Percentiles rank a stretch among this genome's conserved stretches.
phyloP scores from a whole-genome alignment of 768 basidiomycete genomes.

The Podaxis mareebaensis region DNA sequence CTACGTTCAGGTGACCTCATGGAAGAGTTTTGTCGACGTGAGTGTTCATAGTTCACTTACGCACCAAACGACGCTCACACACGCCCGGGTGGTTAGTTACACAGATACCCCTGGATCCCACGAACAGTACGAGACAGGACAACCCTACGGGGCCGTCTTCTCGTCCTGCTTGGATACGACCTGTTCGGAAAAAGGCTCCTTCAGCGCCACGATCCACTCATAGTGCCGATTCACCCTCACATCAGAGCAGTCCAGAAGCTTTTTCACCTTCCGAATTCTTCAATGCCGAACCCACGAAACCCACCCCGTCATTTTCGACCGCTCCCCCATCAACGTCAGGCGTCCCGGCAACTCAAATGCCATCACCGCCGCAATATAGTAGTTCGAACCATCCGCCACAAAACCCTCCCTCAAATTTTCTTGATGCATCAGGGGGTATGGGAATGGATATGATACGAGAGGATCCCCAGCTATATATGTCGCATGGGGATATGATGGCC shows the following conservation, averaged over 20 bases:
- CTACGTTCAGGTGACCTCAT: slow-evolving; percentile 89
- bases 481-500: slow-evolving; percentile 59
- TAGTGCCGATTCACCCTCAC: slow-evolving; percentile 45
- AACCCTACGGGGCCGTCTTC: slow-evolving; percentile 39
- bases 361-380: slow-evolving; percentile 12
- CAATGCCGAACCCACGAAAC: slow-evolving; percentile 42
- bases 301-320: slow-evolving; percentile 25
- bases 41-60: slow-evolving; percentile 23
- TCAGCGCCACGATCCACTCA: slow-evolving; percentile 44
- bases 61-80: slow-evolving; percentile 2
- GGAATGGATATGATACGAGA: slow-evolving; percentile 48
- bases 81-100: slow-evolving; percentile 50
- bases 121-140: slow-evolving; percentile 46
- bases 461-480: slow-evolving; percentile 56
- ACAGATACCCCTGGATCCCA: slow-evolving; percentile 77
- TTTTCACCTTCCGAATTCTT: slow-evolving; percentile 70
- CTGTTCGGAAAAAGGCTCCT: slow-evolving; percentile 76
- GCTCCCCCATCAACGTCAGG: slow-evolving; percentile 22
- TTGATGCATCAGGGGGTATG: slow-evolving; percentile 36
- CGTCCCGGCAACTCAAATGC: slow-evolving; percentile 17
- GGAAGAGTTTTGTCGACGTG: slow-evolving; percentile 92
- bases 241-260: slow-evolving; percentile 62
- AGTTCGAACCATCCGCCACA: slow-evolving; percentile 21
- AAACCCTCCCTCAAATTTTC: slow-evolving; percentile 26
- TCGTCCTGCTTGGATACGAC: slow-evolving; percentile 87